These are phyloP conservation scores for Boletus rubescentipes DNA, from an alignment of 768 basidiomycete species.

Conservation along the genomic window DNA sequence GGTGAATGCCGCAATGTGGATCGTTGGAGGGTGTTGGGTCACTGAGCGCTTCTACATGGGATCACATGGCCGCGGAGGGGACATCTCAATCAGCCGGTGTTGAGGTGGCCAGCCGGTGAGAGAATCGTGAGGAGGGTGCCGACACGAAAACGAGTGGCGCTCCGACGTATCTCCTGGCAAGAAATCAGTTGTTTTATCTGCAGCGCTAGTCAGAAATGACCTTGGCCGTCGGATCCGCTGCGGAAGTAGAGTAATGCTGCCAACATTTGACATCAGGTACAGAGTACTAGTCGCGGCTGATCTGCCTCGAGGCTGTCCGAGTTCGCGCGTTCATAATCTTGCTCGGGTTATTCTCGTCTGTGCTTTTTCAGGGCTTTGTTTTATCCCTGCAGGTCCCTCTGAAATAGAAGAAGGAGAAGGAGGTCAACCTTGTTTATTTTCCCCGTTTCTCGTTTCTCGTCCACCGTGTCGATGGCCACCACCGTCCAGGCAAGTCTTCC, in stretches of 20 bases:
- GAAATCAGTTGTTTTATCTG: too few species aligned
- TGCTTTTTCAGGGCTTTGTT: slow-evolving; percentile 6
- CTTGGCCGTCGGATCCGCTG: not conserved
- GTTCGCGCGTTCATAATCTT: slow-evolving; percentile 27
- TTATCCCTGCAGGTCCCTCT: slow-evolving; percentile 9
- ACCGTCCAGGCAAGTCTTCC: slow-evolving; percentile 18
- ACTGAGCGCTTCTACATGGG: not conserved
- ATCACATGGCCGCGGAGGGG: slow-evolving; percentile 2
- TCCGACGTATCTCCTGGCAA: too few species aligned
- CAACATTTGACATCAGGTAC: slow-evolving; percentile 10
- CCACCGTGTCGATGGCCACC: too few species aligned
- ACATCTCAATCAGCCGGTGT: not conserved
- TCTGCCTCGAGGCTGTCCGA: slow-evolving; percentile 18
- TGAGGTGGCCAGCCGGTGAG: not conserved
- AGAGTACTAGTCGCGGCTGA: not conserved
- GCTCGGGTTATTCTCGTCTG: not conserved
- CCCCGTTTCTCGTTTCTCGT: too few species aligned
- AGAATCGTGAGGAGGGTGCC: not conserved
- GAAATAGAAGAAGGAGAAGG: too few species aligned
- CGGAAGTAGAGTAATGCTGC: not conserved
- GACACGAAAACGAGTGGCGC: not conserved
- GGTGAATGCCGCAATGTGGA: slow-evolving; percentile 1
- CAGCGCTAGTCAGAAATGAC: too few species aligned
- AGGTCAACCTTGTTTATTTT: too few species aligned
- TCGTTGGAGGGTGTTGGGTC: not conserved